These are phyloP conservation scores for Akanthomyces lecanii DNA, from an alignment of 2,329 filamentous ascomycete genomes.

Conservation along the genomic window DNA sequence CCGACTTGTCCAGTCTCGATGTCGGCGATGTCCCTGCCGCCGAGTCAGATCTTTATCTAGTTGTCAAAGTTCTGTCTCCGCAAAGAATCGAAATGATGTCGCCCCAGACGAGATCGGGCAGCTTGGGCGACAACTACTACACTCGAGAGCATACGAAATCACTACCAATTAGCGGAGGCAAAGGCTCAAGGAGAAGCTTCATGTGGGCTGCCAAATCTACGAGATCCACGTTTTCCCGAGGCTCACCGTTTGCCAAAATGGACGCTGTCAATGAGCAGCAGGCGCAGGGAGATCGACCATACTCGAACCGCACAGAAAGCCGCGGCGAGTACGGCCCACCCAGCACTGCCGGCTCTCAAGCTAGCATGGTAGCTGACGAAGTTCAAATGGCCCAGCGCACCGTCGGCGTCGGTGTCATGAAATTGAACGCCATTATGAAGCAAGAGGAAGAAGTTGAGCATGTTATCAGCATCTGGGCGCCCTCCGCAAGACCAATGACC, in stretches of 20 bases:
- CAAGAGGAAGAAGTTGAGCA: conserved; percentile 70
- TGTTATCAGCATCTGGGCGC: conserved; percentile 72
- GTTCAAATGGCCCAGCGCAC: conserved; percentile 46
- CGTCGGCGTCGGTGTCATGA: conserved; percentile 72
- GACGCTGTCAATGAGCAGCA: conserved; percentile 54
- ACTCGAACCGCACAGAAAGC: conserved; percentile 36
- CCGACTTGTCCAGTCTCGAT: conserved; percentile 76
- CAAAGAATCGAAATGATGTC: conserved; percentile 45
- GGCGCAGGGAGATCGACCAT: conserved; percentile 39
- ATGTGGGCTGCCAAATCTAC: conserved; percentile 65
- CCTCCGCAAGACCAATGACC: conserved; percentile 48
- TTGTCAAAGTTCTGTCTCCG: conserved; percentile 70
- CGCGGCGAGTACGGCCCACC: conserved; percentile 41
- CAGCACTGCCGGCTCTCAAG: conserved; percentile 52
- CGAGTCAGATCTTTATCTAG: conserved; percentile 73
- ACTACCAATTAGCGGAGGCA: conserved; percentile 45
- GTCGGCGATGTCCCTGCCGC: conserved; percentile 57
- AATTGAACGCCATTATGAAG: conserved; percentile 70
- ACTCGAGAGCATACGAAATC: conserved; percentile 46
- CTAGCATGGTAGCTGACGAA: conserved; percentile 22
- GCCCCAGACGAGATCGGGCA: conserved; percentile 49
- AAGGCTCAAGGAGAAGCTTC: conserved; percentile 56
- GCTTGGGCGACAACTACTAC: conserved; percentile 37
- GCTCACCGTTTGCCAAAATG: conserved; percentile 44
- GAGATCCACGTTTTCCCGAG: conserved; percentile 51